These are phyloP conservation scores for Thyridium curvatum DNA, from an alignment of 2,329 filamentous ascomycete genomes.

Conservation along the genomic window DNA sequence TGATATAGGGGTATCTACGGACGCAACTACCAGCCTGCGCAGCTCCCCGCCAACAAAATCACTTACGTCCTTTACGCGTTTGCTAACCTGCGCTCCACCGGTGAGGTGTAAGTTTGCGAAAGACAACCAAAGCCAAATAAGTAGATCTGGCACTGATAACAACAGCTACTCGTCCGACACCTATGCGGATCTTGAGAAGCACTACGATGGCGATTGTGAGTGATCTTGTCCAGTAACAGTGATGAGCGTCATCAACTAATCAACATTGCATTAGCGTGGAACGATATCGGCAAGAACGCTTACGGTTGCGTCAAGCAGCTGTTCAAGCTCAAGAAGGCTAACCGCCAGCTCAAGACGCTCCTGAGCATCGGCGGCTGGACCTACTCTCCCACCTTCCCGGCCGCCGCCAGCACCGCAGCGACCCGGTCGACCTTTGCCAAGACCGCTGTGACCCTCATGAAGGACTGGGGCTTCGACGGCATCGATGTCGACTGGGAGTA, in stretches of 20 bases:
- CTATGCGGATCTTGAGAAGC: conserved; percentile 67
- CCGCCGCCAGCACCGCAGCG: conserved; percentile 54
- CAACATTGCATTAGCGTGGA: conserved; percentile 36
- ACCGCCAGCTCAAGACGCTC: conserved; percentile 72
- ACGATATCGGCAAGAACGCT: conserved; percentile 61
- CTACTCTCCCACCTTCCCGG: conserved; percentile 70
- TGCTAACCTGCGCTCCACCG: conserved; percentile 65
- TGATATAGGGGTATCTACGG: conserved; percentile 61
- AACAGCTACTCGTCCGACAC: conserved; percentile 56
- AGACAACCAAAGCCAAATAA: too few relatives aligned
- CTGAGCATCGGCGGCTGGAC: conserved; percentile 84
- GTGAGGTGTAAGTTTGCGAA: conserved; percentile 65
- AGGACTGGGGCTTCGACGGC: conserved; percentile 56
- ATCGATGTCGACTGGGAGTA: conserved; percentile 35
- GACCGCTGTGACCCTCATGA: conserved; percentile 61
- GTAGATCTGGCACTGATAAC: neutral
- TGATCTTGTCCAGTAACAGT: neutral
- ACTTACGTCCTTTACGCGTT: conserved; percentile 80
- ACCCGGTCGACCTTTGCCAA: conserved; percentile 63
- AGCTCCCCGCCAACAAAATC: conserved; percentile 62
- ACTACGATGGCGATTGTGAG: conserved; percentile 61
- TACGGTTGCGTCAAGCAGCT: conserved; percentile 81
- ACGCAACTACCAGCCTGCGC: conserved; percentile 63
- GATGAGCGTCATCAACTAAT: too few relatives aligned
- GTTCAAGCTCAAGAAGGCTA: conserved; percentile 67